phyloP scores from a whole-genome alignment of 1,284 basidiomycete species.

The Pisolithus thermaeus region DNA sequence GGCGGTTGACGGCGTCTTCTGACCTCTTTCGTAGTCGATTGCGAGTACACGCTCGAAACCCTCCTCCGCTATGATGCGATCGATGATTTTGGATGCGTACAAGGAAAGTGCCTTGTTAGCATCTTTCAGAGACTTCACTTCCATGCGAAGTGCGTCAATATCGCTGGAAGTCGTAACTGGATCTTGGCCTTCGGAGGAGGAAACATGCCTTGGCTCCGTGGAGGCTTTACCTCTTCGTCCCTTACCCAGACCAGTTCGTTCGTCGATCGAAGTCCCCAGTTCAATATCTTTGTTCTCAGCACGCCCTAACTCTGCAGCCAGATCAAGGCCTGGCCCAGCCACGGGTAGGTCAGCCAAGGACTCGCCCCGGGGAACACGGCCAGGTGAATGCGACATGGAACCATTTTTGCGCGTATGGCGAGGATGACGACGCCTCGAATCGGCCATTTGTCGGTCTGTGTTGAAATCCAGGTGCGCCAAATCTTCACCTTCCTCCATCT shows the following conservation, averaged over 20 bases:
- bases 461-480: slow-evolving; percentile 33
- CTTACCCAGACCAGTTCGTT: slow-evolving; percentile 42
- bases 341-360: slow-evolving; percentile 75
- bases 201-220: slow-evolving; percentile 34
- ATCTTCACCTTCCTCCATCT: slow-evolving; percentile 30
- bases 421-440: slow-evolving; percentile 38
- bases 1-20: slow-evolving; percentile 29
- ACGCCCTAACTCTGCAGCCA: slow-evolving; percentile 85
- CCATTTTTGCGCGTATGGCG: slow-evolving; percentile 50
- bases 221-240: slow-evolving; percentile 47
- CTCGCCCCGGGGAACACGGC: slow-evolving; percentile 53
- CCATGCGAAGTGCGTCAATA: slow-evolving; percentile 63
- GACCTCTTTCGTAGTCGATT: slow-evolving; percentile 72
- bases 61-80: slow-evolving; percentile 89
- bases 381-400: slow-evolving; percentile 43
- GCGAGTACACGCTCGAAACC: slow-evolving; percentile 93
- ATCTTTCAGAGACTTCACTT: slow-evolving; percentile 88
- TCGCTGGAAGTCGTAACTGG: slow-evolving; percentile 43
- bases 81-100: slow-evolving; percentile 95
- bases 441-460: slow-evolving; percentile 33
- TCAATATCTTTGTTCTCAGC: slow-evolving; percentile 78
- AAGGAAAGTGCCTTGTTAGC: slow-evolving; percentile 91
- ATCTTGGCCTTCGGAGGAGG: slow-evolving; percentile 39
- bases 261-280: slow-evolving; percentile 48
- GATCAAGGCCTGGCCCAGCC: slow-evolving; percentile 80